Percentiles rank a stretch among this genome's conserved stretches.
These are phyloP conservation scores for Aspergillus hortae DNA, from an alignment of 2,329 filamentous ascomycete genomes.

Conservation along the genomic window DNA sequence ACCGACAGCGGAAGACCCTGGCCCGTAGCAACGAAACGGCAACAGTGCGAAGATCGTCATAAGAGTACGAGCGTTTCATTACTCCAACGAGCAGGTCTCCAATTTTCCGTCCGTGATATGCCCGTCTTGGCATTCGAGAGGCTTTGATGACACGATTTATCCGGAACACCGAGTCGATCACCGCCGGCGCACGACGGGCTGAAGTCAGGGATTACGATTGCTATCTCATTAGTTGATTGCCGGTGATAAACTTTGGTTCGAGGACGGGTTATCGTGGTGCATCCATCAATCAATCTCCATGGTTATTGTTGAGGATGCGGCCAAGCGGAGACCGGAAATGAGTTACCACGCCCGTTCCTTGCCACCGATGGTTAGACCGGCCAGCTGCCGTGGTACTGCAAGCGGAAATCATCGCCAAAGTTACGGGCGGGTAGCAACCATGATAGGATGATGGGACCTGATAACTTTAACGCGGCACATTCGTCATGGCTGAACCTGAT, in stretches of 20 bases:
- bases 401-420: too few relatives aligned
- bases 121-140: constrained; percentile 5
- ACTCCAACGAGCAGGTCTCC: neutral
- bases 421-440: too few relatives aligned
- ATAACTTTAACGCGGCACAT: too few relatives aligned
- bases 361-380: neutral
- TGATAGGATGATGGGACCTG: too few relatives aligned
- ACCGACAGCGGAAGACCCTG: neutral
- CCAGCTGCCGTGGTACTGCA: too few relatives aligned
- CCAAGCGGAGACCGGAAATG: neutral
- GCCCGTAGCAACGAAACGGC: neutral
- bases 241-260: neutral
- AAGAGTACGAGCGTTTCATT: constrained; percentile 4
- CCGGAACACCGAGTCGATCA: constrained; percentile 4
- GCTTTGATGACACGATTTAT: constrained; percentile 3
- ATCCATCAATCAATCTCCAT: neutral
- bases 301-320: neutral
- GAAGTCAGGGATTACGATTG: neutral
- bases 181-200: neutral
- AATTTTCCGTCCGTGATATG: constrained; percentile 2
- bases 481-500: too few relatives aligned
- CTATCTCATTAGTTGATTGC: neutral
- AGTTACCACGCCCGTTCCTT: neutral
- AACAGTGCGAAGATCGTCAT: constrained; percentile 11
- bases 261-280: neutral